Evolutionary conservation across 306 rosid genomes (phyloP).

Genomic region (Hylodesmum podocarpum): DNA sequence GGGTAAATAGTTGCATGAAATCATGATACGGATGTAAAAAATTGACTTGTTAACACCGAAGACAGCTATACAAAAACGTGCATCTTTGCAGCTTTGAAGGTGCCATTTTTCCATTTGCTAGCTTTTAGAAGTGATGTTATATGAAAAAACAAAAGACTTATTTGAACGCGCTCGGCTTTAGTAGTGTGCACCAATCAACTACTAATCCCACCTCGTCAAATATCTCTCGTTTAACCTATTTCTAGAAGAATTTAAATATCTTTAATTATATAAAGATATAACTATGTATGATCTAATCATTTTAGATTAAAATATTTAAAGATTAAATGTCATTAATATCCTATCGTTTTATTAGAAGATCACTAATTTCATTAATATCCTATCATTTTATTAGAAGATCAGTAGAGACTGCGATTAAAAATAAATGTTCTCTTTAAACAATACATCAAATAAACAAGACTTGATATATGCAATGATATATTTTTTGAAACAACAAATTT

Average conservation of each 20-base stretch:
- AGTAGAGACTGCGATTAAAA: not conserved
- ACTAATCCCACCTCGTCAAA: not conserved
- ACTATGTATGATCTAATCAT: not conserved
- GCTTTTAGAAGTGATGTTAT: constrained; percentile 7
- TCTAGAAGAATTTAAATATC: not conserved
- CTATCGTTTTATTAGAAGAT: not conserved
- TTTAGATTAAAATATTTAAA: not conserved
- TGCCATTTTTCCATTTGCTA: constrained; percentile 9
- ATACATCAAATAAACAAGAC: not conserved
- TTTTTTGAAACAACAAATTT: not conserved
- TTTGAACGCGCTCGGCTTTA: constrained; percentile 21
- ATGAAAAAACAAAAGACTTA: not conserved
- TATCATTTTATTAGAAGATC: not conserved
- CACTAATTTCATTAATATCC: not conserved
- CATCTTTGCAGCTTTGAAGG: not conserved
- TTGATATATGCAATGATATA: not conserved
- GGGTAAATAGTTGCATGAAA: not conserved
- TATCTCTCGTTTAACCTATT: not conserved
- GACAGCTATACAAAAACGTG: constrained; percentile 29
- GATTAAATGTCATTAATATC: not conserved
- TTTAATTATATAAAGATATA: not conserved
- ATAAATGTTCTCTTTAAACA: not conserved
- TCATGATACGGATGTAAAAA: not conserved
- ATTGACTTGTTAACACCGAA: not conserved
- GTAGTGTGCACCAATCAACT: constrained; percentile 3